Base-by-base conservation (phyloP, 257 asterid genomes). In the Solanum pinnatisectum region DNA sequence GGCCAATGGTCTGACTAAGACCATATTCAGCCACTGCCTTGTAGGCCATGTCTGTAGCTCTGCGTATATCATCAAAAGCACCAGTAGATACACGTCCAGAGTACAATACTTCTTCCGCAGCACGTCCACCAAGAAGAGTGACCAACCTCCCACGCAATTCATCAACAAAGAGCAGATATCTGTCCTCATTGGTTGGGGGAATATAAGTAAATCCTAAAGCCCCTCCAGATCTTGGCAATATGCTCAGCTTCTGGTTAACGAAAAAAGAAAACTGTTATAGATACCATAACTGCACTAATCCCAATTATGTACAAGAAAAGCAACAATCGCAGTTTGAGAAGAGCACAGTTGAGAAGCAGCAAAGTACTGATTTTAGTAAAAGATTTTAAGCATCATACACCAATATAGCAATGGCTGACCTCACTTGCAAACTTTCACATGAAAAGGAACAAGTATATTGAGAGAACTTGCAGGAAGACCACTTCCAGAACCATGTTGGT, bases 21-120 rank as follows among this genome's bases (percentile, higher is more conserved):
- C 99, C 99, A 89, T 95, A 97, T 89, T 97, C 99, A 83, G 99
- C 99, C 86, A 97, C 98, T 11, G 99, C 99, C 92, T 97, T 97
- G 93, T 97, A 97, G 30, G 99, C 99, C 98, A 97, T 93, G 89
- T 97, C 99, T 63, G 99, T 97, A 74, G 99, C 99, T 90, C 96
- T 94, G 56, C 98, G 93, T 88, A 97, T 97, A 88, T 97, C 99
- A 67, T 97, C 99, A 86, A 97, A 92, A 16, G 99, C 99, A 90
- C 99, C 99, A 42, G 99, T 97, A n/a, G 99, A 95, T 89, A 97
- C 99, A 88, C 99, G 99, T 42, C 99, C 99, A 65, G 95, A 92
- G 90, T 95, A 97, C 78, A 95, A 91, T 82, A 97, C 92, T 92
- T 97, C 98, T 89, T 97, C 99, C 7, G 99, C 99, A 74, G 99